Conservation (phyloP, 139 green algal species). For the Micromonas commoda region DNA sequence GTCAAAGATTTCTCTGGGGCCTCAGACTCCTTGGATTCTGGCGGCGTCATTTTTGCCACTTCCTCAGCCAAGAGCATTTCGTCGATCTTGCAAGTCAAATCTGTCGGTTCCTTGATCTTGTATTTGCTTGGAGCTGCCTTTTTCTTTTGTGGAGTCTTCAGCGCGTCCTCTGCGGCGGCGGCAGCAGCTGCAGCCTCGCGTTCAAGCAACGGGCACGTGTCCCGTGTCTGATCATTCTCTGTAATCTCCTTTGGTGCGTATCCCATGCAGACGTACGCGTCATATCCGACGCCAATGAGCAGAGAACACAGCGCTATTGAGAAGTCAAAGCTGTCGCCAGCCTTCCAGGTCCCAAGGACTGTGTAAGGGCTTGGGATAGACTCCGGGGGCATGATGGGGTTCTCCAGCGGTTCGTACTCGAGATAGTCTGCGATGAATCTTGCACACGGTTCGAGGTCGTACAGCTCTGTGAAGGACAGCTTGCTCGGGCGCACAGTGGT, state of each 20-base stretch:
- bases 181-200: background rate
- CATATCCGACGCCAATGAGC: slow-evolving; percentile 68
- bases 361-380: slow-evolving; percentile 60
- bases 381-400: slow-evolving; percentile 54
- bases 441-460: slow-evolving; percentile 57
- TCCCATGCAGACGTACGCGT: slow-evolving; percentile 70
- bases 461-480: slow-evolving; percentile 54
- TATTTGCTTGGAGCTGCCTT: slow-evolving; percentile 1
- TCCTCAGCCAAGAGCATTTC: background rate
- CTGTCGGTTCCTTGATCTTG: slow-evolving; percentile 1
- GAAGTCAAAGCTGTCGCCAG: slow-evolving; percentile 63
- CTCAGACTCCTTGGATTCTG: background rate
- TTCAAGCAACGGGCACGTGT: slow-evolving; percentile 25
- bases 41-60: background rate
- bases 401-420: slow-evolving; percentile 65
- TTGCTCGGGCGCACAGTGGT: slow-evolving; percentile 58
- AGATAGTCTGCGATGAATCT: slow-evolving; percentile 73
- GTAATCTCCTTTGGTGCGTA: slow-evolving; percentile 55
- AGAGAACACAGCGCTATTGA: slow-evolving; percentile 57
- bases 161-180: background rate
- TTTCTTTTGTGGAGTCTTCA: background rate
- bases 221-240: slow-evolving; percentile 48
- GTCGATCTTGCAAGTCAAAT: slow-evolving; percentile 15
- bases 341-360: slow-evolving; percentile 45
- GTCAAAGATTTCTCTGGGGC: background rate